Conservation (phyloP, 345 rosid species). For the Populus euphratica region DNA sequence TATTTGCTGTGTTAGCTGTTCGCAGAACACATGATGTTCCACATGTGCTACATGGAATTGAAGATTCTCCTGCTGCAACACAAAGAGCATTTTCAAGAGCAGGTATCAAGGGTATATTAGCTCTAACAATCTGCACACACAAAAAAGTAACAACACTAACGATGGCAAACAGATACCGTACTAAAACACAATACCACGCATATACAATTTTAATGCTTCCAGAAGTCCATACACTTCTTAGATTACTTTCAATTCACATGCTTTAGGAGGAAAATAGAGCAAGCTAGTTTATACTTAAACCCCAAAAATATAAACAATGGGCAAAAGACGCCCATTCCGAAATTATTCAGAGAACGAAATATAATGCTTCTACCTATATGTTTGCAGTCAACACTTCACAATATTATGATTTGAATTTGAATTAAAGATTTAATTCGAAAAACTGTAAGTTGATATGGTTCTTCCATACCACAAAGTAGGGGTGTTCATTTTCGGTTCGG, state of each 20-base stretch:
- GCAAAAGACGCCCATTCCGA: no score
- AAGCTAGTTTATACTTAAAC: no score
- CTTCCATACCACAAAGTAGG: no score
- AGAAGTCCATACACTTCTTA: background rate
- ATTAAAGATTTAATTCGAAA: background rate
- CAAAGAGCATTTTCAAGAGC: background rate
- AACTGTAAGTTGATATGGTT: background rate
- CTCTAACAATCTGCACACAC: no score
- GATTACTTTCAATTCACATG: background rate
- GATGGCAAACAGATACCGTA: no score
- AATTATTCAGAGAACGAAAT: no score
- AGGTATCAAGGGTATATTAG: background rate
- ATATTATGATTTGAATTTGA: background rate
- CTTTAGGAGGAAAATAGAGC: background rate
- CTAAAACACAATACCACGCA: background rate
- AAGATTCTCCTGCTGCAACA: slow-evolving; percentile 74
- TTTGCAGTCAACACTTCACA: background rate
- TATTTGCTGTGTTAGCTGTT: slow-evolving; percentile 80
- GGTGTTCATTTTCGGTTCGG: no score
- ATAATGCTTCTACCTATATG: no score
- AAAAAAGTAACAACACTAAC: no score
- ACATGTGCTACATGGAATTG: slow-evolving; percentile 62
- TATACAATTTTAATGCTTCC: background rate
- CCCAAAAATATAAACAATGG: no score
- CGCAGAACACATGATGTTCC: slow-evolving; percentile 63